Evolutionary conservation across 2,329 filamentous ascomycete species (phyloP), one percentile per base, ranked within the genome.

Genomic region (Colletotrichum shisoi): DNA sequence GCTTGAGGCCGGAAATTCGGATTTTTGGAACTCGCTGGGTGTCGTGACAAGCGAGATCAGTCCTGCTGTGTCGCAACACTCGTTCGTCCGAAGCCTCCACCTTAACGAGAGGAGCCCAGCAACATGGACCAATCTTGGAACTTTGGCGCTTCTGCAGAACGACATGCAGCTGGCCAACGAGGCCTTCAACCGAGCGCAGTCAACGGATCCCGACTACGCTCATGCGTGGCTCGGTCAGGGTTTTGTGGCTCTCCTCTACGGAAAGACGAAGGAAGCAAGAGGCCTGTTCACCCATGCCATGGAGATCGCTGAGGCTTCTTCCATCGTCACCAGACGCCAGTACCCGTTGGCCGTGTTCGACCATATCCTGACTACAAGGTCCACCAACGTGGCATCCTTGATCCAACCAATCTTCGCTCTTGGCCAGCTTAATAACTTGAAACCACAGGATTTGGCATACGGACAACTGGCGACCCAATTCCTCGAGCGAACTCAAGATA

Each of bases 11-110:
- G 92, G 93, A 58, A 99, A 98, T 74, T 83, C 92, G 0, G 94
- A 98, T 71, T 98, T 98, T 77, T 99, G 95, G 95, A 98, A 98
- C 74, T 90, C 95, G 0, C 84, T 99, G 3, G 95, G 94, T 57
- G 92, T 98, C 3, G 93, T 92, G 31, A 97, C 95, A 2, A 94
- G 92, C 70, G 87, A 88, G 52, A 84, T 97, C 71, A 97, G 92
- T 74, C 91, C 94, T 0, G 89, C 90, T 63, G 92, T 99, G 2
- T 89, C 95, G 0, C 95, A 99, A 76, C 96, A 99, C 76, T 89
- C 95, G 0, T 94, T 99, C 72, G 91, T 97, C 13, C 86, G 96
- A 71, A 97, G 94, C 71, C 78, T 99, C n/a, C 91, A 96, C 76
- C 82, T 99, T 17, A 96, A 97, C 73, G 94, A 99, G 76, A 83